phyloP scores from a whole-genome alignment of 208 protist genomes.

The Trypanosoma avium region DNA sequence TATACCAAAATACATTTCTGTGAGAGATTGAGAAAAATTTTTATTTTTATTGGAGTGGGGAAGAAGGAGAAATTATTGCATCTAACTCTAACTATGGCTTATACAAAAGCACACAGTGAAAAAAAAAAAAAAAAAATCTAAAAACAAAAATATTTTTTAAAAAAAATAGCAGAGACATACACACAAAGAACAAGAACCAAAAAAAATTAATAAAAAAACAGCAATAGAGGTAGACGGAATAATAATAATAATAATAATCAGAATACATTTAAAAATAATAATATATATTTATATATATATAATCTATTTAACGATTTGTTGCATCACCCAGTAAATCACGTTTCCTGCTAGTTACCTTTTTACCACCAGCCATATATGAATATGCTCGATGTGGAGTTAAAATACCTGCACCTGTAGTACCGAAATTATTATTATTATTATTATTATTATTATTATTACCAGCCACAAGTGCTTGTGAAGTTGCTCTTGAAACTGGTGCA shows the following conservation, averaged over 20 bases:
- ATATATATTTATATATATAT: background rate
- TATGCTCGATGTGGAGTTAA: constrained; percentile 47
- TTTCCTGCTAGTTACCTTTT: constrained; percentile 45
- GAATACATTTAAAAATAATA: background rate
- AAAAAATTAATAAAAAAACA: too few species aligned
- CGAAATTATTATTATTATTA: too few species aligned
- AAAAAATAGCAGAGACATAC: too few species aligned
- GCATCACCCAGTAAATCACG: constrained; percentile 64
- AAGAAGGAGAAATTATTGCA: too few species aligned
- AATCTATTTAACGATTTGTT: constrained; percentile 50
- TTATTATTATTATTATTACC: background rate
- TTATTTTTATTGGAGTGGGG: background rate
- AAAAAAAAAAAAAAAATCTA: too few species aligned
- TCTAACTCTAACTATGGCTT: too few species aligned
- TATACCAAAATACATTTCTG: constrained; percentile 15
- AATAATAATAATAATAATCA: background rate
- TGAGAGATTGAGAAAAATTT: constrained; percentile 16
- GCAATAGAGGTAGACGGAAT: background rate
- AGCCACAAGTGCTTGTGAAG: constrained; percentile 49
- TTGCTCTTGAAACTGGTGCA: constrained; percentile 53
- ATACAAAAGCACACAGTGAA: too few species aligned
- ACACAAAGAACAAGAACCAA: too few species aligned
- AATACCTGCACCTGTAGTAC: too few species aligned
- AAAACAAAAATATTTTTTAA: too few species aligned
- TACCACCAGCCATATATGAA: constrained; percentile 52